phyloP scores from a whole-genome alignment of 2,329 filamentous ascomycete species.

The Colletotrichum higginsianum region DNA sequence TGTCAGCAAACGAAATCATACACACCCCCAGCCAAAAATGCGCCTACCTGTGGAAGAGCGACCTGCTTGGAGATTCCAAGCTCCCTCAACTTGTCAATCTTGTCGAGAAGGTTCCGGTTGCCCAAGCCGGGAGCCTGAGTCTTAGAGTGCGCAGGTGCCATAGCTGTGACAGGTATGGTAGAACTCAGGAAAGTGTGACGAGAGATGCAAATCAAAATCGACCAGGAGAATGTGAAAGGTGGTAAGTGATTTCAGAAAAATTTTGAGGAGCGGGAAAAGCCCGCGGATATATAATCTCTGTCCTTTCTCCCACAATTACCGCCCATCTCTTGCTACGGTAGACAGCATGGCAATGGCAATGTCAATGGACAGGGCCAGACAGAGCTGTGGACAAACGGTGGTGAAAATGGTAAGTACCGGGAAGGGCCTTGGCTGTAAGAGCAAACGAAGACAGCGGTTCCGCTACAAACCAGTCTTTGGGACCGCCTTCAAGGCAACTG shows the following conservation, averaged over 20 bases:
- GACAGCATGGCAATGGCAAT: neutral
- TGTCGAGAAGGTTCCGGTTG: conserved; percentile 42
- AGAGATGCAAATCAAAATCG: neutral
- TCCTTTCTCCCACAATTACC: neutral
- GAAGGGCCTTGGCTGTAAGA: neutral
- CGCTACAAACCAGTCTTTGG: neutral
- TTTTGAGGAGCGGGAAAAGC: neutral
- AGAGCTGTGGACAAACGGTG: neutral
- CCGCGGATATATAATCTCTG: neutral
- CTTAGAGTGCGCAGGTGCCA: conserved; percentile 24
- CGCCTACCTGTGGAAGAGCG: conserved; percentile 35
- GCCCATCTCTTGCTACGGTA: neutral
- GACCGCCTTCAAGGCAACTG: neutral
- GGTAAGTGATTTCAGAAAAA: neutral
- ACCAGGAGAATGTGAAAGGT: neutral
- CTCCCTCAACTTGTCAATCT: conserved; percentile 51
- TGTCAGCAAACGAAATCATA: conserved; percentile 43
- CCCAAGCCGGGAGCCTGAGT: conserved; percentile 8
- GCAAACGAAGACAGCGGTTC: neutral
- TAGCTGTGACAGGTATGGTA: neutral
- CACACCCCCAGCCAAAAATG: neutral
- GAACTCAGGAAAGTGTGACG: neutral
- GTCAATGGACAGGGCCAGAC: neutral
- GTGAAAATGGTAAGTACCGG: neutral
- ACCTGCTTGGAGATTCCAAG: conserved; percentile 56